phyloP scores from a whole-genome alignment of 495 filamentous ascomycete genomes.

The Penicillium malachiteum region DNA sequence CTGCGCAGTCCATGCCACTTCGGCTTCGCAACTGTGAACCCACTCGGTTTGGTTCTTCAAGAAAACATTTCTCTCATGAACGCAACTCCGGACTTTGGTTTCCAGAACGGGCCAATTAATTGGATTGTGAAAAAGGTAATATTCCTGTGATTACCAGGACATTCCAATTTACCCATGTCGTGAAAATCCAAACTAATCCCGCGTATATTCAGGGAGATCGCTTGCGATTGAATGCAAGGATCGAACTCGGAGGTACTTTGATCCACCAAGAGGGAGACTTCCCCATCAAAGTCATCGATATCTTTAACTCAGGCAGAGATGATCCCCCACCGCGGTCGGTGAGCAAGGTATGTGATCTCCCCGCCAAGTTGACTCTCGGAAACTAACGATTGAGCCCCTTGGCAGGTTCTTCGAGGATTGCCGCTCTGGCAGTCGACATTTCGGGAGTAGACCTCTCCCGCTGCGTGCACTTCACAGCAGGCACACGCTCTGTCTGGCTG shows the following conservation, averaged over 20 bases:
- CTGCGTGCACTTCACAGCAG: neutral
- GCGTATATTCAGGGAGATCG: neutral
- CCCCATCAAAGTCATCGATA: neutral
- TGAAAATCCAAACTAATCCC: neutral
- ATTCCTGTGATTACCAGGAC: neutral
- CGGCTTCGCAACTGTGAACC: neutral
- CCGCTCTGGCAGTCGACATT: neutral
- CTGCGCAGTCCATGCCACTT: neutral
- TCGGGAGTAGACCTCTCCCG: neutral
- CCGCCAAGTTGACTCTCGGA: neutral
- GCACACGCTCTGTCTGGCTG: neutral
- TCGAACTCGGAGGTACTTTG: too few relatives aligned
- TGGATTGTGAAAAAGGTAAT: neutral
- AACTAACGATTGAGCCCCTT: neutral
- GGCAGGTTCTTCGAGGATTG: neutral
- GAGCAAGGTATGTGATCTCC: neutral
- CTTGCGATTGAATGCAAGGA: neutral
- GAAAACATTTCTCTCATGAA: neutral
- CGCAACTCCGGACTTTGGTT: neutral
- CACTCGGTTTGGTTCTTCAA: neutral
- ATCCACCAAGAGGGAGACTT: neutral
- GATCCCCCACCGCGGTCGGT: neutral
- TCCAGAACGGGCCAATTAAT: neutral
- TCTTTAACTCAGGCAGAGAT: neutral
- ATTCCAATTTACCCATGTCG: neutral